phyloP scores from a whole-genome alignment of 345 rosid genomes.

The Boechera stricta region DNA sequence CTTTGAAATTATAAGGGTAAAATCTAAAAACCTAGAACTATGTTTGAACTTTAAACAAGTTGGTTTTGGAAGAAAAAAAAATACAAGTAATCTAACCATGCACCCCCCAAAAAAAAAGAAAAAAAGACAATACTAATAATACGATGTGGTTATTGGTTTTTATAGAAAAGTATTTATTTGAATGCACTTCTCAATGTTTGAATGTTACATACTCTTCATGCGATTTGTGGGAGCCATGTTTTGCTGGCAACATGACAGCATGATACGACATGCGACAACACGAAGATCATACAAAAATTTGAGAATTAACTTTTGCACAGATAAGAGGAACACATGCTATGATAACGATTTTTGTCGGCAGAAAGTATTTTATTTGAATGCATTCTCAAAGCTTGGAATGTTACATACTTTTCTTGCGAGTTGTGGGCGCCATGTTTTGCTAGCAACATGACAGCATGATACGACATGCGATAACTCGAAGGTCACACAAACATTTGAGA shows the following conservation, averaged over 20 bases:
- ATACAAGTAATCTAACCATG: no score
- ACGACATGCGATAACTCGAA: background rate
- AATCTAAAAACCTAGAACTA: no score
- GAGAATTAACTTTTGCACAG: background rate
- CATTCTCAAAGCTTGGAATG: background rate
- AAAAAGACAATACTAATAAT: background rate
- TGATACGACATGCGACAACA: no score
- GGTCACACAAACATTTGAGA: background rate
- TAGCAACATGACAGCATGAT: background rate
- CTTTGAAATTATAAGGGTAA: no score
- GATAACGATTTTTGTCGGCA: no score
- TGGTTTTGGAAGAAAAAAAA: no score
- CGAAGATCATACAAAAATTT: background rate
- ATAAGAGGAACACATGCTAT: background rate
- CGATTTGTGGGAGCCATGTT: background rate
- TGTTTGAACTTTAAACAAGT: no score
- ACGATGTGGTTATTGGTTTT: background rate
- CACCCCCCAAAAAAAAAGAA: no score
- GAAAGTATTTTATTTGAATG: background rate
- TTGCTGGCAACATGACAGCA: no score
- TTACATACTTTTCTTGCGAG: background rate
- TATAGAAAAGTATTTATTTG: background rate
- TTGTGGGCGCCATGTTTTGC: background rate
- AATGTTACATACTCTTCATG: background rate
- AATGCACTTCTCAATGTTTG: background rate